phyloP scores from a whole-genome alignment of 208 protist species.

The Acanthamoeba lenticulata region DNA sequence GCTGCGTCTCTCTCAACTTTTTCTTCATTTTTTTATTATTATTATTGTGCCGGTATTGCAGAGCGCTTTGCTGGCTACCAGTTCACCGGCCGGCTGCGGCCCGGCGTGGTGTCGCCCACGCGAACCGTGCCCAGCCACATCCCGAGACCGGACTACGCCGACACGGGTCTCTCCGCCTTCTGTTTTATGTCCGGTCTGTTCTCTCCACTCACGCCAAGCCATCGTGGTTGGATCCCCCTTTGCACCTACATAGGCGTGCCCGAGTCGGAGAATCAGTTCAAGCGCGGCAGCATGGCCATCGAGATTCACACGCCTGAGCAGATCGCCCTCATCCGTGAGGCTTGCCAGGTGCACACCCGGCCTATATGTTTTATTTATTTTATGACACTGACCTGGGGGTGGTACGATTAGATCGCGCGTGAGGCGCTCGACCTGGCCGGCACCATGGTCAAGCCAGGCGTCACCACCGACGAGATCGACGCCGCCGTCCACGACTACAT shows the following conservation, averaged over 20 bases:
- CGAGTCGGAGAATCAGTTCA: conserved; percentile 65
- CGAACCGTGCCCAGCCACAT: conserved; percentile 74
- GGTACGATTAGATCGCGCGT: conserved; percentile 67
- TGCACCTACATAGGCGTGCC: neutral
- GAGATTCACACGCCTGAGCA: conserved; percentile 85
- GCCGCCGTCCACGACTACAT: conserved; percentile 84
- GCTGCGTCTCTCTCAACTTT: neutral
- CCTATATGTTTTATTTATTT: neutral
- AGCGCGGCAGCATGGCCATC: conserved; percentile 70
- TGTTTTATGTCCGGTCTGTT: too few species aligned
- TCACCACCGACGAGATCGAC: conserved; percentile 98
- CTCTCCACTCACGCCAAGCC: too few species aligned
- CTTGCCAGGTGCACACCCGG: conserved; percentile 70
- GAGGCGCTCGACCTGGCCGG: conserved; percentile 96
- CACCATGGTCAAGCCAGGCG: conserved; percentile 90
- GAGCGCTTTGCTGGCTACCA: conserved; percentile 67
- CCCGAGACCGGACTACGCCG: conserved; percentile 82
- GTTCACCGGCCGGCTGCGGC: conserved; percentile 76
- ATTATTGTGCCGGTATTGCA: neutral
- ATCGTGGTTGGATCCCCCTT: too few species aligned
- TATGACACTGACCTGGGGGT: neutral
- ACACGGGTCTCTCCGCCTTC: neutral
- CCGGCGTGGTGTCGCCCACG: conserved; percentile 72
- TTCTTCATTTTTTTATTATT: too few species aligned
- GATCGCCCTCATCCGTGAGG: conserved; percentile 92